Evolutionary conservation across 495 filamentous ascomycete genomes (phyloP), one percentile per base, ranked within the genome.

Genomic region (Penicillium paradoxum): DNA sequence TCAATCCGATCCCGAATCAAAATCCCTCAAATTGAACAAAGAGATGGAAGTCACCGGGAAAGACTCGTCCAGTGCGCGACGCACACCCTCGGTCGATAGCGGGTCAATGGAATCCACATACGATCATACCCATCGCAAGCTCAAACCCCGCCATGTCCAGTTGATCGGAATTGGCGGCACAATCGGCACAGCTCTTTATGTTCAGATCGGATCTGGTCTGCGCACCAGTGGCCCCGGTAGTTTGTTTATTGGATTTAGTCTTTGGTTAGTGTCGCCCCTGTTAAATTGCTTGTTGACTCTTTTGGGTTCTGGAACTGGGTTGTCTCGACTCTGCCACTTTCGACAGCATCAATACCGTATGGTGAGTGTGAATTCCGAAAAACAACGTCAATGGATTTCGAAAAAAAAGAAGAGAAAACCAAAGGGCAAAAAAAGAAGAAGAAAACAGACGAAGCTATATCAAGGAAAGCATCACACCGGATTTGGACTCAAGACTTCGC

Each of bases 141-240:
- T 88, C 19, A 82, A 83, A 48, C 78, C 83, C 17, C 74, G 85
- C 41, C 85, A 89, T 62, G 80, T 88, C 48, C 83, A 88, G 58
- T 70, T 91, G 49, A 90, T 90, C 47, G 86, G 83, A 36, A 83
- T 90, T 57, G 87, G 87, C 33, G 87, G 87, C 30, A 83, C 82
- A 30, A 90, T 90, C 61, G 87, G 88, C n/a, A 90, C 88, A n/a
- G 87, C 80, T 2, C 71, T 90, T 10, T 90, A 84, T 67, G 84
- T 90, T 21, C 81, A 85, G 55, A 90, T 93, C 48, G 89, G 88
- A 15, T 72, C 69, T 18, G 79, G 79, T 1, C 60, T 91, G 45
- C 70, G 86, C 19, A 73, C 87, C 29, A 89, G 88, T 37, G 89
- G 89, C 0, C 89, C 89, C 17, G 89, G 63, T 2, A 88, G 82